phyloP scores from a whole-genome alignment of 768 basidiomycete genomes.

The Dacryopinax spathularia region DNA sequence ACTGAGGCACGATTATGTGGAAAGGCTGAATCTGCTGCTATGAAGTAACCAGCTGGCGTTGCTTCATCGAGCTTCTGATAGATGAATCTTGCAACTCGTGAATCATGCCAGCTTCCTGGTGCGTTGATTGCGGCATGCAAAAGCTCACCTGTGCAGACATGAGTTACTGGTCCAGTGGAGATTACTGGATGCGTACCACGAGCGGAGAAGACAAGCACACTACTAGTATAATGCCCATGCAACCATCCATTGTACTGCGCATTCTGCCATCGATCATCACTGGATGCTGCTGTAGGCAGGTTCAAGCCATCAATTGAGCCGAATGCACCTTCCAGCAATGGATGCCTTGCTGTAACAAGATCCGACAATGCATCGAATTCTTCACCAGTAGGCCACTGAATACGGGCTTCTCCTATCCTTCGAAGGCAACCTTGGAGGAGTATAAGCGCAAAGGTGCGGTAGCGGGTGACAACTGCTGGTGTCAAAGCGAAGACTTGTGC shows the following conservation, averaged over 20 bases:
- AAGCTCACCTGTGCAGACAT: too few species aligned
- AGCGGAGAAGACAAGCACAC: constrained; percentile 28
- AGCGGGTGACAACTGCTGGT: constrained; percentile 26
- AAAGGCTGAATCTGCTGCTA: not conserved
- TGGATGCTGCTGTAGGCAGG: constrained; percentile 25
- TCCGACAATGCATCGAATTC: constrained; percentile 21
- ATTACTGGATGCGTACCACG: too few species aligned
- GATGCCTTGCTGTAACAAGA: constrained; percentile 23
- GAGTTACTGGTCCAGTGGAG: too few species aligned
- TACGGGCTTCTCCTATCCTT: constrained; percentile 19
- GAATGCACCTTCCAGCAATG: constrained; percentile 28
- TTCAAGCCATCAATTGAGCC: constrained; percentile 32
- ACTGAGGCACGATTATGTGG: too few species aligned
- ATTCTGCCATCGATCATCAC: constrained; percentile 34
- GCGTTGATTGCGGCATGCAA: too few species aligned
- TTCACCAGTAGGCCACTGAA: constrained; percentile 20
- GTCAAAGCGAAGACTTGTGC: constrained; percentile 33
- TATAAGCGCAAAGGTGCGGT: constrained; percentile 23
- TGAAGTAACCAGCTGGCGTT: not conserved
- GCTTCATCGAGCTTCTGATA: not conserved
- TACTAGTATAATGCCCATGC: constrained; percentile 28
- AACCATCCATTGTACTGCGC: too few species aligned
- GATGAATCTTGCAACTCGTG: not conserved
- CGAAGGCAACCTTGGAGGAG: constrained; percentile 24
- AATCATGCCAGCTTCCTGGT: not conserved